Evolutionary conservation across 208 protist genomes (phyloP), one percentile per base, ranked within the genome.

Genomic region (Wallacemonas sp.): DNA sequence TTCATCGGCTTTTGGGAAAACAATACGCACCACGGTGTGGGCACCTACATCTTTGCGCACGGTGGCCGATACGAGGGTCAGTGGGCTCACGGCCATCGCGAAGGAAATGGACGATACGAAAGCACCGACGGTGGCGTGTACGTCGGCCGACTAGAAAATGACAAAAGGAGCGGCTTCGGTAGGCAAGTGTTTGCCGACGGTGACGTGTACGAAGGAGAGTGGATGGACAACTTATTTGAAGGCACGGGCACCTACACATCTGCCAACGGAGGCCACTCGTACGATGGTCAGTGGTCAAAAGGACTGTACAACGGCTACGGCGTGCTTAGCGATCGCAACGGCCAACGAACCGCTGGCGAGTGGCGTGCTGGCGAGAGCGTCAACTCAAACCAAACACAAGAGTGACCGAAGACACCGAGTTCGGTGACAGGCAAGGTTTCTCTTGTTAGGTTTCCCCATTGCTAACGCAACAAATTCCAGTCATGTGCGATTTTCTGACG

Each of bases 1-100:
- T 83, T 78, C 36, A 66, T 88, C 36, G 89, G 90, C 19, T 83
- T 94, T 38, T 94, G 81, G 72, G 68, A 79, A 22, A 77, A 81
- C 58, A 84, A 83, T 42, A 91, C 85, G 27, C 70, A 81, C 13
- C 81, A 92, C 46, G 88, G 88, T 33, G 29, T 74, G 19, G 90
- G 90, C 29, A 61, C 73, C 21, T 92, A 91, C 67, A 48, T 44
- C 15, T 96, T 92, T 65, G 65, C 76, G 36, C 83, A 94, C 57
- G 87, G 90, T 36, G 70, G 64, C 34, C 62, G 61, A 17, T 89
- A 86, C 61, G 79, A 85, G 0, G 80, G 80, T 33, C 71, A 93
- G 38, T 96, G 87, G 87, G 70, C 87, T 3, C 76, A 92, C 24
- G 85, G 92, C 52, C 84, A 79, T 39, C 78, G 87, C 12, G 70